Conservation (phyloP, 129 eudicot genomes). For the Solidago caesia region DNA sequence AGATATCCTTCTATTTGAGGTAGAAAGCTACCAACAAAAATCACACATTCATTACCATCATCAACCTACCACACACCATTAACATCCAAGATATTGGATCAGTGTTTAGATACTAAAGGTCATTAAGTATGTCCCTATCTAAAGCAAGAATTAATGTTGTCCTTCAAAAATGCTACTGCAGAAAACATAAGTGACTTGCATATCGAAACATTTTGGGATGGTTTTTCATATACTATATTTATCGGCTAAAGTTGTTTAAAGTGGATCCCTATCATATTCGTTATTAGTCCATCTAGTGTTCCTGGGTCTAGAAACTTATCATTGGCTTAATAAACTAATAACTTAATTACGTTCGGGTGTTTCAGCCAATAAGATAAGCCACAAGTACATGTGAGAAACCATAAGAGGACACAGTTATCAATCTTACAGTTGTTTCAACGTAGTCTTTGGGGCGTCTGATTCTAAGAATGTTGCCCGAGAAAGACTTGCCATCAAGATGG, state of each 20-base stretch:
- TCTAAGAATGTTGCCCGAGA: slow-evolving; percentile 64
- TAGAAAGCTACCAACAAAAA: slow-evolving; percentile 1
- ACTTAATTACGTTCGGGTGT: background rate
- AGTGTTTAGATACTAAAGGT: background rate
- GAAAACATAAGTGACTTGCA: slow-evolving; percentile 20
- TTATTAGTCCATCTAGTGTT: slow-evolving; percentile 7
- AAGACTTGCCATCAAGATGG: slow-evolving; percentile 66
- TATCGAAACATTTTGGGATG: slow-evolving; percentile 7
- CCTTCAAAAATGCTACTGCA: slow-evolving; percentile 5
- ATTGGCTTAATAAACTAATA: slow-evolving; percentile 17
- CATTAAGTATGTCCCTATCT: slow-evolving; percentile 8
- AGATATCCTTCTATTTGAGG: slow-evolving; percentile 6
- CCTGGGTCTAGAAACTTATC: background rate
- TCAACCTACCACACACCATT: background rate
- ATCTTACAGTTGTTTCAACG: slow-evolving; percentile 69
- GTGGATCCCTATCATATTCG: background rate
- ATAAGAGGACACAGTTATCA: slow-evolving; percentile 26
- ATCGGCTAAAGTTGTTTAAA: slow-evolving; percentile 14
- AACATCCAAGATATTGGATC: slow-evolving; percentile 11
- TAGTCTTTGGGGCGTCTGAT: slow-evolving; percentile 92
- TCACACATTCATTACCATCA: slow-evolving; percentile 14
- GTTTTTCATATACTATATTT: background rate
- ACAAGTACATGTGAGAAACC: slow-evolving; percentile 4
- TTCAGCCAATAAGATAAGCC: slow-evolving; percentile 12
- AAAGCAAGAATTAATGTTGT: background rate